Evolutionary conservation across 164 flowering plant species (phyloP), one percentile per base, ranked within the genome.

Genomic region (Stephania japonica): DNA sequence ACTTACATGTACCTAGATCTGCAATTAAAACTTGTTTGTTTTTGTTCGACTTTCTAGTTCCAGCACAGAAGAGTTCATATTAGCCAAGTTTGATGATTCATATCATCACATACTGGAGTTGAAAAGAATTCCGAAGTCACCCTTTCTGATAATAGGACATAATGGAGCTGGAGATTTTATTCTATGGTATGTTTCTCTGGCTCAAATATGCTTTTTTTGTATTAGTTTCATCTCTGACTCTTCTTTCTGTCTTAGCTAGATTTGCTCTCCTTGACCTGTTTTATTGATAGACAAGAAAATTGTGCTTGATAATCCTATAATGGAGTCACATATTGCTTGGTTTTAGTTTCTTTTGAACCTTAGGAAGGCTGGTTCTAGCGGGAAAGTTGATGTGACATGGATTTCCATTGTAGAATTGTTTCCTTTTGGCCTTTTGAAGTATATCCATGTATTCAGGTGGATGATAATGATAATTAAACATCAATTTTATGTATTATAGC

Each of bases 101-200:
- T 82, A 79, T 75, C 83, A 89, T 76, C 73, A 82, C 73, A 78
- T 83, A 62, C 76, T 84, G 81, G 97, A 93, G 78, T 53, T 95
- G 83, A 88, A 89, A 80, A 84, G 81, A 80, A 83, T 93, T 75
- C 91, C 98, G 62, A 86, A 85, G 16, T 83, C 78, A 78, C 71
- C 83, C 42, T 50, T 70, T 81, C 81, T 93, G 16, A 77, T 95
- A 68, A 69, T 93, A 66, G 98, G 98, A 63, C 93, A 89, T 78
- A 88, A 91, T 83, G 89, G 92, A 66, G 75, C 81, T 74, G 99
- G 98, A 75, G 87, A 86, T 77, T 91, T 95, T 67, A 78, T 81
- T 76, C 56, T 95, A 66, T 95, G 99, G 99, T 93, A 90, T 62
- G 86, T 78, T 65, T 56, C 71, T 66, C 11, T 24, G 41, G 43